Base-by-base conservation (phyloP, 169 alveolate genomes). In the Theileria sp. region DNA sequence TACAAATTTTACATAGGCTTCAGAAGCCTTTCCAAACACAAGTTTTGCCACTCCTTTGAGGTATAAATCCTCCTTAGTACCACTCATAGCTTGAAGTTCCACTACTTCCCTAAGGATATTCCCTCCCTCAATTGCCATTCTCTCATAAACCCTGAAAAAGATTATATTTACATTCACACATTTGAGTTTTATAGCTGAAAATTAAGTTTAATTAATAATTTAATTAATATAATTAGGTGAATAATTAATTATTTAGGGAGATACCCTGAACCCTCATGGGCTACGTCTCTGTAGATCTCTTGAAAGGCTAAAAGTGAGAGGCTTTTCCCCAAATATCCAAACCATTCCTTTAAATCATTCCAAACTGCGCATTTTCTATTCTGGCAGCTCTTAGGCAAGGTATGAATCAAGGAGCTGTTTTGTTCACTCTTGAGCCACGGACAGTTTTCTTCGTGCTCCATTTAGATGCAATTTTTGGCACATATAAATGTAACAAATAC, bases 371-470 rank as follows among this genome's bases (percentile, higher is more conserved):
- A 85, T 73, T 85, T 85, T 49, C 91, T 77, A 54, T 65, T 54
- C 26, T 83, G 79, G 66, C 89, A 83, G 51, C 68, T 79, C 21
- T 75, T 77, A 51, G 80, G 83, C 25, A 83, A 19, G 21, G 86
- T 83, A 62, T 51, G 80, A 3, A 81, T 61, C 56, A 81, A 74
- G 38, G 72, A 64, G 7, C 23, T 70, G 66, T 70, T 70, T 44
- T 49, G 87, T 28, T 54, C 56, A 50, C 68, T 71, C 28, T 23
- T 77, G 30, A 58, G 58, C 89, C 89, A 83, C 0, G 89, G 89
- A 28, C 89, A 83, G 54, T 76, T 83, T 32, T 83, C 89, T 67
- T 83, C 89, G 77, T 83, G 89, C 81, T 83, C 89, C 89, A 83
- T 83, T 8, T 70, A 70, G 1, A 51, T 70, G 66, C 61, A 38